Conservation (phyloP, 1,139 yeast species). For the Debaryomycetaceae sp. region DNA sequence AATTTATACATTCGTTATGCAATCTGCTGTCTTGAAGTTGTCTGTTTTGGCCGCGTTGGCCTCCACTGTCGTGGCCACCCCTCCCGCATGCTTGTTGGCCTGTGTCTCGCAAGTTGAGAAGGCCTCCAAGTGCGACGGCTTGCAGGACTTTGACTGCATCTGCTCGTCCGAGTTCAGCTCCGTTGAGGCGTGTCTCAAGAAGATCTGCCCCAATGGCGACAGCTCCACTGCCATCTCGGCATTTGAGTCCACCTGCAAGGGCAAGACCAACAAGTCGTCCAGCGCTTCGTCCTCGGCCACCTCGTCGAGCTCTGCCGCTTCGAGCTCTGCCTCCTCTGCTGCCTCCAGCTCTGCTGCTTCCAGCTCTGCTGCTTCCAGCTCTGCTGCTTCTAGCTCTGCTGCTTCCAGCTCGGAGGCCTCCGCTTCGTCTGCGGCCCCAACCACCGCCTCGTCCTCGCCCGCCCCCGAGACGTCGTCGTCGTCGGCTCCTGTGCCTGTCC, state of each 20-base stretch:
- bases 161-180: constrained; percentile 50
- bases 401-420: constrained; percentile 14
- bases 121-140: constrained; percentile 48
- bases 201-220: constrained; percentile 60
- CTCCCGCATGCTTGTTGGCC: constrained; percentile 87
- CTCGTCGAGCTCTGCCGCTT: constrained; percentile 22
- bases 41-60: constrained; percentile 50
- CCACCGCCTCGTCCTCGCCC: constrained; percentile 12
- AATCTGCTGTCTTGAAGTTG: constrained; percentile 20
- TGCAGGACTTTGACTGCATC: constrained; percentile 63
- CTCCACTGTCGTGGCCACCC: constrained; percentile 58
- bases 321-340: constrained; percentile 26
- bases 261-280: constrained; percentile 23
- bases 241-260: constrained; percentile 52
- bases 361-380: constrained; percentile 17
- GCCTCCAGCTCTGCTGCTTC: constrained; percentile 25
- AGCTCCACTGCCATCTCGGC: constrained; percentile 54
- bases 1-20: constrained; percentile 6
- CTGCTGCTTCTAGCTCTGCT: constrained; percentile 19
- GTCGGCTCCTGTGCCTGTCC: constrained; percentile 12
- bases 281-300: constrained; percentile 21
- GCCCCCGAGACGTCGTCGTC: constrained; percentile 6
- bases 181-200: constrained; percentile 56
- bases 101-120: constrained; percentile 73
- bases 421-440: constrained; percentile 12